Evolutionary conservation across 2,329 filamentous ascomycete genomes (phyloP).

Genomic region (Grosmannia serpens): DNA sequence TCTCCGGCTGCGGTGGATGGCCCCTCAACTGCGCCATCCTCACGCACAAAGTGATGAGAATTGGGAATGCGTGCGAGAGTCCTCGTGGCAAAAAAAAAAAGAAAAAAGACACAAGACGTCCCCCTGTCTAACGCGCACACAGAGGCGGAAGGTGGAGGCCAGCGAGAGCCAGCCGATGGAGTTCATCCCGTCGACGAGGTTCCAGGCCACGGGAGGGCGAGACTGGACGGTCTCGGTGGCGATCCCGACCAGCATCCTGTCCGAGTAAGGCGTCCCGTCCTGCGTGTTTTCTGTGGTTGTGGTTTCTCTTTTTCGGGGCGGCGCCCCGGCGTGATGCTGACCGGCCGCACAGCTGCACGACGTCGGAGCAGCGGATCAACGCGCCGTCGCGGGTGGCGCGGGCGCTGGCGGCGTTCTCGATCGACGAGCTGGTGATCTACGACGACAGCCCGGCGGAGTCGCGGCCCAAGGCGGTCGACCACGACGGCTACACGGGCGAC

Average conservation of each 20-base stretch:
- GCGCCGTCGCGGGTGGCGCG: conserved; percentile 68
- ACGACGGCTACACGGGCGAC: conserved; percentile 52
- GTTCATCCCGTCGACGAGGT: conserved; percentile 58
- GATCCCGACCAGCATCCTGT: conserved; percentile 64
- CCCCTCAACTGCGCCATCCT: background rate
- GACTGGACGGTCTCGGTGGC: conserved; percentile 68
- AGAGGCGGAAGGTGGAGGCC: conserved; percentile 39
- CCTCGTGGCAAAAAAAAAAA: too few species aligned
- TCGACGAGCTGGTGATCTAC: conserved; percentile 77
- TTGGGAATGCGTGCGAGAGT: too few species aligned
- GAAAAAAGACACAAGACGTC: too few species aligned
- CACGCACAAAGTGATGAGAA: background rate
- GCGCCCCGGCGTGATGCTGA: background rate
- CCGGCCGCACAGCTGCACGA: conserved; percentile 43
- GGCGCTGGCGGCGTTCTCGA: conserved; percentile 68
- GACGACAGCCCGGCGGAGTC: conserved; percentile 49
- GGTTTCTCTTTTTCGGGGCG: background rate
- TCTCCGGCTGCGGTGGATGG: background rate
- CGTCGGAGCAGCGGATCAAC: conserved; percentile 63
- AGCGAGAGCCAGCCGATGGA: conserved; percentile 25
- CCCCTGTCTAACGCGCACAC: background rate
- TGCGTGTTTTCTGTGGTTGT: background rate
- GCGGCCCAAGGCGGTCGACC: conserved; percentile 36
- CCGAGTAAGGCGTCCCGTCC: conserved; percentile 43
- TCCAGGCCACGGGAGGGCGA: conserved; percentile 51